These are phyloP conservation scores for Debaryomyces robertsiae DNA, from an alignment of 1,139 yeast species.

Conservation along the genomic window DNA sequence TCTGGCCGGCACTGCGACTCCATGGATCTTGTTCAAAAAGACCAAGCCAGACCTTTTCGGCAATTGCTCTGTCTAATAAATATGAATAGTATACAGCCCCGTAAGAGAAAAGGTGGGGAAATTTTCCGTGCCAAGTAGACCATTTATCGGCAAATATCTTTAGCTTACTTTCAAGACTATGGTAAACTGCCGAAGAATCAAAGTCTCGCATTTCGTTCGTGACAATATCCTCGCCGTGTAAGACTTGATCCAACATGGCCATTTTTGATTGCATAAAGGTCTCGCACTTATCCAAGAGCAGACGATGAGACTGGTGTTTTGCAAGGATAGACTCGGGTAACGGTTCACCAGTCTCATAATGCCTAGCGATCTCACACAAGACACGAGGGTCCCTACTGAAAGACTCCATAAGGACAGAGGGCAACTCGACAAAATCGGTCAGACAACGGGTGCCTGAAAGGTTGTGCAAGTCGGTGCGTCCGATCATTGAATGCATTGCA, in stretches of 20 bases:
- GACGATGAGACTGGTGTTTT: conserved; percentile 54
- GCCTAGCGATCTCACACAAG: conserved; percentile 69
- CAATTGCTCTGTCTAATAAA: conserved; percentile 88
- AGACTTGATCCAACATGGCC: conserved; percentile 83
- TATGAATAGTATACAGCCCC: conserved; percentile 96
- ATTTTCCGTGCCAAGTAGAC: conserved; percentile 91
- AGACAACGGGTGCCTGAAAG: conserved; percentile 94
- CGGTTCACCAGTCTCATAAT: conserved; percentile 67
- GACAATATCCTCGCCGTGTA: conserved; percentile 55
- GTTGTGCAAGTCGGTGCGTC: conserved; percentile 85
- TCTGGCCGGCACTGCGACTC: conserved; percentile 70
- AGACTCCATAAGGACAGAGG: conserved; percentile 92
- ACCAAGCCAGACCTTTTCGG: conserved; percentile 79
- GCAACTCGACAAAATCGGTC: conserved; percentile 95
- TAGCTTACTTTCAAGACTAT: conserved; percentile 59
- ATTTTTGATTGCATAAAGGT: conserved; percentile 85
- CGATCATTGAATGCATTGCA: conserved; percentile 97
- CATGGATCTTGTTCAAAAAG: conserved; percentile 73
- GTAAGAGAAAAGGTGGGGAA: conserved; percentile 90
- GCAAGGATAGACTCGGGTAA: conserved; percentile 54
- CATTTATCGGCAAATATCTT: conserved; percentile 60
- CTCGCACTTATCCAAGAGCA: conserved; percentile 67
- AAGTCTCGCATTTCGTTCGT: conserved; percentile 28
- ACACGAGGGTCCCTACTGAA: conserved; percentile 86
- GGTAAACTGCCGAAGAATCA: conserved; percentile 63